Evolutionary conservation across 2,329 filamentous ascomycete species (phyloP).

Genomic region (Dactylella cylindrospora): DNA sequence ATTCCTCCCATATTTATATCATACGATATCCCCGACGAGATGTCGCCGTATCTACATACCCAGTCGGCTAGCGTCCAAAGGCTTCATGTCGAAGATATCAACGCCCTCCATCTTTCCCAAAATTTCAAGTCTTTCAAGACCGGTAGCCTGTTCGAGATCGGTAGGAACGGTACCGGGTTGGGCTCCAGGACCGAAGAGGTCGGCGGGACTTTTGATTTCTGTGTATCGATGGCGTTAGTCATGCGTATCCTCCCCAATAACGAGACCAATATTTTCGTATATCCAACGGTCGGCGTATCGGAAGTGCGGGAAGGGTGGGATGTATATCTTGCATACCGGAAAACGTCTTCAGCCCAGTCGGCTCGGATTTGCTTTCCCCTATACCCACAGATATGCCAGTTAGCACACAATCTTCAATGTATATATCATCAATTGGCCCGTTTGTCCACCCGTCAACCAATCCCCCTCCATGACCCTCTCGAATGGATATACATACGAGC

Average conservation of each 20-base stretch:
- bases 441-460: neutral
- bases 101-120: constrained; percentile 99
- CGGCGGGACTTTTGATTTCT: constrained; percentile 82
- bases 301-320: neutral
- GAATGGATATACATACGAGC: constrained; percentile 19
- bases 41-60: constrained; percentile 59
- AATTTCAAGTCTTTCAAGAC: constrained; percentile 97
- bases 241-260: neutral
- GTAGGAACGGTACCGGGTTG: constrained; percentile 80
- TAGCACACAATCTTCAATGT: no score
- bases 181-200: constrained; percentile 83
- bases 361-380: constrained; percentile 21
- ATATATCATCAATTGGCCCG: neutral
- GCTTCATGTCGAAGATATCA: constrained; percentile 97
- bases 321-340: constrained; percentile 16
- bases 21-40: neutral
- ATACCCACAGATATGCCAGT: neutral
- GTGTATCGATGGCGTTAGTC: constrained; percentile 43
- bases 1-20: constrained; percentile 9
- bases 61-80: constrained; percentile 83
- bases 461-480: neutral
- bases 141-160: constrained; percentile 92
- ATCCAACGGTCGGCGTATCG: constrained; percentile 1
- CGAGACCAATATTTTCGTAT: neutral
- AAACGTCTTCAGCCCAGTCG: constrained; percentile 13